Conservation (phyloP, 129 eudicot genomes). For the Deinandra increscens region DNA sequence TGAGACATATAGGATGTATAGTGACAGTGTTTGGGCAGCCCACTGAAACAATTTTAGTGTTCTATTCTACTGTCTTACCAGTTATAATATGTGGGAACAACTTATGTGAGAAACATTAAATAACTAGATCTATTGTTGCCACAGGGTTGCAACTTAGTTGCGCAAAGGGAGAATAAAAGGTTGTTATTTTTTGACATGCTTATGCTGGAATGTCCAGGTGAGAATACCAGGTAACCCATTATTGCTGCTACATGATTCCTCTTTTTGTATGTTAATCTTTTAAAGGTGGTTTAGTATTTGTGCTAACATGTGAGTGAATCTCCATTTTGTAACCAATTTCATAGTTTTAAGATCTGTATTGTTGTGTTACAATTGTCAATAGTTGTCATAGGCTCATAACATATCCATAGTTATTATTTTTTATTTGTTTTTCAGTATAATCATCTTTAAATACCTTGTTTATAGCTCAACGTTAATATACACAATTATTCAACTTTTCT, state of each 20-base stretch:
- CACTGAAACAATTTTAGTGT: neutral
- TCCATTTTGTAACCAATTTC: neutral
- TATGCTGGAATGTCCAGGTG: slow-evolving; percentile 66
- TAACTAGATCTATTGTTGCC: slow-evolving; percentile 19
- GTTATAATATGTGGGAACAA: slow-evolving; percentile 12
- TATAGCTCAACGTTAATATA: neutral
- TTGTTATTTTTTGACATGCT: slow-evolving; percentile 87
- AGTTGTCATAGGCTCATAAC: too few relatives aligned
- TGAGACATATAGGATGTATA: too few relatives aligned
- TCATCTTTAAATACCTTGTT: neutral
- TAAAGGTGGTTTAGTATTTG: neutral
- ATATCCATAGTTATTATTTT: too few relatives aligned
- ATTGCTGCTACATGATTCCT: slow-evolving; percentile 22
- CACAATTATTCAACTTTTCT: neutral
- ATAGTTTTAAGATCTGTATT: neutral
- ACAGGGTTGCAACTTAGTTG: slow-evolving; percentile 87
- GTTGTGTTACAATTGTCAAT: neutral
- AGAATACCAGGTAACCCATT: slow-evolving; percentile 41
- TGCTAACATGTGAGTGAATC: neutral
- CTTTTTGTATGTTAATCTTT: neutral
- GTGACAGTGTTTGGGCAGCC: neutral
- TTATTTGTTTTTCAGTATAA: neutral
- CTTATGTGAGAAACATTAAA: slow-evolving; percentile 8
- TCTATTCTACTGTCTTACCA: neutral
- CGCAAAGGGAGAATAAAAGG: slow-evolving; percentile 71